Evolutionary conservation across 1,139 yeast species (phyloP), one percentile per base, ranked within the genome.

Genomic region (Debaryomyces psychrophilus): DNA sequence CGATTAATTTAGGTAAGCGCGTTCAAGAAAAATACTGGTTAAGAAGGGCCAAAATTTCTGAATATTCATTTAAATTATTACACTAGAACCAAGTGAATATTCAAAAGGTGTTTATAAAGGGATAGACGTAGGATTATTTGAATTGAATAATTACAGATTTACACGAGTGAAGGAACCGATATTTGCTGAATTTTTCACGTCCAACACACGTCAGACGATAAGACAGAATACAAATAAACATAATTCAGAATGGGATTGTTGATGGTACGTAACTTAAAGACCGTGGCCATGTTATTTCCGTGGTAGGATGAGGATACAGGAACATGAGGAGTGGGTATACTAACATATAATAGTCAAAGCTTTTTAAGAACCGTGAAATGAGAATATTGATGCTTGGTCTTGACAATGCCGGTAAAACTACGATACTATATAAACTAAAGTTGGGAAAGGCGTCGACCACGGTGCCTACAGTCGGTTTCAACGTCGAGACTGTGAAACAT

Each of bases 391-490:
- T 90, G 96, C 79, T 90, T 53, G 97, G 97, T 12, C 77, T 90
- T 53, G 97, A 90, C 64, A 89, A 90, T 56, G 96, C 96, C 4
- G 97, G 97, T 43, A 90, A 90, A 66, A 90, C 97, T 11, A 88
- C 87, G 29, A 84, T 86, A 49, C 73, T 86, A 47, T 85, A 85
- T 69, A 84, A 85, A 63, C 71, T 87, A 56, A 86, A 87, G 64
- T 71, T 86, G 48, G 90, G 90, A 45, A 85, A 85, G 62, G 79
- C 88, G 41, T 82, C 86, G 52, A 82, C 87, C 43, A 88, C 96
- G 1, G 95, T 89, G 5, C 97, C 97, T 22, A 92, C 97, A 0
- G 97, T 90, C 23, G 97, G 97, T 1, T 92, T 89, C 71, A 90
- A 90, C 67, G 96, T 90, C 47, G 97, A 92, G 67, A 89, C 96